These are phyloP conservation scores for Kalmanozyma brasiliensis DNA, from an alignment of 1,284 basidiomycete genomes.

Conservation along the genomic window DNA sequence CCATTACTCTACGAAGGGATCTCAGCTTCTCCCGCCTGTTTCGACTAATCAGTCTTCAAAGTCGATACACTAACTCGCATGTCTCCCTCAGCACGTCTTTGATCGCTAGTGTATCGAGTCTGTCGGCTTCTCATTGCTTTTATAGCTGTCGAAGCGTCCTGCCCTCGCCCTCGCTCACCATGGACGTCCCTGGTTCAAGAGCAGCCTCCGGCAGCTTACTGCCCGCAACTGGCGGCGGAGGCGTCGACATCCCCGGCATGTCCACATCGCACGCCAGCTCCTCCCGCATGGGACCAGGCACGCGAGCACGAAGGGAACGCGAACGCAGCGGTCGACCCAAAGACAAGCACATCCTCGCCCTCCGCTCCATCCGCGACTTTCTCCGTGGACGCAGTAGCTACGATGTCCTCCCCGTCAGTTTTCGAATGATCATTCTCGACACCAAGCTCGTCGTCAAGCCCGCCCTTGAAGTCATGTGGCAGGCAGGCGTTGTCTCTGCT, in stretches of 20 bases:
- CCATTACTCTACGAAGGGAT: too few relatives aligned
- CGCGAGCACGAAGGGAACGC: conserved; percentile 30
- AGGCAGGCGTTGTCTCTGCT: conserved; percentile 84
- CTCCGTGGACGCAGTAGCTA: conserved; percentile 87
- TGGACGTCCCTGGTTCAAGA: conserved; percentile 36
- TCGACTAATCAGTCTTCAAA: too few relatives aligned
- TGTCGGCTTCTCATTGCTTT: too few relatives aligned
- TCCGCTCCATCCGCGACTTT: conserved; percentile 82
- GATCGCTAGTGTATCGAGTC: too few relatives aligned
- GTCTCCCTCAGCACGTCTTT: too few relatives aligned
- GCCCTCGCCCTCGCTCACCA: not conserved
- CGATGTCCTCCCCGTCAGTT: conserved; percentile 95
- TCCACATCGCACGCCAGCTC: conserved; percentile 27
- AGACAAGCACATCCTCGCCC: conserved; percentile 70
- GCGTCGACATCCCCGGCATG: conserved; percentile 33
- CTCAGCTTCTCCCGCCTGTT: too few relatives aligned
- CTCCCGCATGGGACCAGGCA: conserved; percentile 5
- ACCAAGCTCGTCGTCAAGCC: conserved; percentile 65
- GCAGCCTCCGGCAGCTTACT: conserved; percentile 29
- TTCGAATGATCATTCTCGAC: conserved; percentile 94
- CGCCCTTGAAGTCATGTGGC: conserved; percentile 67
- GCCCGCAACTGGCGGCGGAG: not conserved
- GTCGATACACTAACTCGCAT: too few relatives aligned
- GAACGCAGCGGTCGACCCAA: conserved; percentile 40
- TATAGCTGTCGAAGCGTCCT: too few relatives aligned